phyloP scores from a whole-genome alignment of 2,329 filamentous ascomycete species.

The Diplodia sapinea region DNA sequence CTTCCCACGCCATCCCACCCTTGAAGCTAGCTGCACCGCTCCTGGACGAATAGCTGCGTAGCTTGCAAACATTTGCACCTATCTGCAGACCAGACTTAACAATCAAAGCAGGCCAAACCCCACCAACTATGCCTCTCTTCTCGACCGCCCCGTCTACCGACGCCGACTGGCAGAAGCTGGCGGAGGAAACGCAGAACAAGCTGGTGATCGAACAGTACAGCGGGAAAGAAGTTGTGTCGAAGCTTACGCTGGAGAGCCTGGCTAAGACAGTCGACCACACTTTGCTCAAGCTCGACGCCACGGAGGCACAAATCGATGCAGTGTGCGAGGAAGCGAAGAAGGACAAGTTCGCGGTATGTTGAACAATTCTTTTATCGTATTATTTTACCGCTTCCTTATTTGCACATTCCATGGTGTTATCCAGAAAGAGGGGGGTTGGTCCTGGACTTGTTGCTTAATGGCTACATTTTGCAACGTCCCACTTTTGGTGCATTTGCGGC shows the following conservation, averaged over 20 bases:
- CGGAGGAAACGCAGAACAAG: constrained; percentile 15
- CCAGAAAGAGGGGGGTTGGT: background rate
- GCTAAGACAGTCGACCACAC: constrained; percentile 56
- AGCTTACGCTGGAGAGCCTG: constrained; percentile 35
- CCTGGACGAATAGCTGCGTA: background rate
- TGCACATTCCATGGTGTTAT: background rate
- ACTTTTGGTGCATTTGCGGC: background rate
- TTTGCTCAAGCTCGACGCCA: constrained; percentile 57
- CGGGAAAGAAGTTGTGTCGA: constrained; percentile 36
- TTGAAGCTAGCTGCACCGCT: constrained; percentile 20
- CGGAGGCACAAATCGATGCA: constrained; percentile 56
- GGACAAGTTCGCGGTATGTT: constrained; percentile 52
- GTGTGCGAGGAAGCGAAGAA: constrained; percentile 62
- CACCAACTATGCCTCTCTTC: constrained; percentile 17
- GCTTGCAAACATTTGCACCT: constrained; percentile 25
- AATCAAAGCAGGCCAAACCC: background rate
- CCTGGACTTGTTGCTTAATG: background rate
- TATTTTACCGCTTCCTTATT: background rate
- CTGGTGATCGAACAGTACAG: constrained; percentile 9
- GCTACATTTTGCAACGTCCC: background rate
- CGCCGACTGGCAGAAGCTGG: constrained; percentile 19
- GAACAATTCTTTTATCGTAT: background rate
- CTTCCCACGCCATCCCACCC: constrained; percentile 18
- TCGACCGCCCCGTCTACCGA: constrained; percentile 19
- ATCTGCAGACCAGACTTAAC: background rate